Percentiles rank a stretch among this genome's conserved stretches.
These are phyloP conservation scores for Hymenoscyphus fraxineus DNA, from an alignment of 2,329 filamentous ascomycete species.

Conservation along the genomic window DNA sequence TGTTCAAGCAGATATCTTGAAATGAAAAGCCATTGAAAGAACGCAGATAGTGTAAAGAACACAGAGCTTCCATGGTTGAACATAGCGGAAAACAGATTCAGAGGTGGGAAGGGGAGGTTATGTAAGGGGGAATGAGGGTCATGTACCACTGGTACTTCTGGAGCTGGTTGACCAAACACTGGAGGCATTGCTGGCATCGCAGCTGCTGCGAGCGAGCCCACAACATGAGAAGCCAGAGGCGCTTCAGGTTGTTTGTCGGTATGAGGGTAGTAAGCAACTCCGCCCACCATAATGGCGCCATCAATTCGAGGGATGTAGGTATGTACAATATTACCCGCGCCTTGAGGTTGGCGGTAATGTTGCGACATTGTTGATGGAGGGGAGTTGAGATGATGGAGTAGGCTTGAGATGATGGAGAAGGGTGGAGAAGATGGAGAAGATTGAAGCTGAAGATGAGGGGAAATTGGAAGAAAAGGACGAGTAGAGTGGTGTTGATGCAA, in stretches of 20 bases:
- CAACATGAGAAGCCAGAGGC: not conserved
- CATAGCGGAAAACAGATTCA: not conserved
- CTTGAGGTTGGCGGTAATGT: conserved; percentile 40
- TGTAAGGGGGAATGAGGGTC: conserved; percentile 16
- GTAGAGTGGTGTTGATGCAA: not conserved
- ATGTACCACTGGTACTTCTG: conserved; percentile 5
- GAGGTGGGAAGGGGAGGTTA: not conserved
- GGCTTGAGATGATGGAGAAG: not conserved
- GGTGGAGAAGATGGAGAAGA: not conserved
- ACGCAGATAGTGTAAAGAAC: not conserved
- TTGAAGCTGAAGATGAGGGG: conserved; percentile 20
- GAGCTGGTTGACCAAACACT: not conserved
- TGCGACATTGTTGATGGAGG: conserved; percentile 54
- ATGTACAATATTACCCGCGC: conserved; percentile 48
- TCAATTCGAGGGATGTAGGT: conserved; percentile 48
- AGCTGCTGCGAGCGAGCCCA: conserved; percentile 9
- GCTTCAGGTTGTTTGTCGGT: not conserved
- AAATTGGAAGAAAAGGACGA: not conserved
- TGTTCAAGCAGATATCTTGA: not conserved
- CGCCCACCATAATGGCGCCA: conserved; percentile 25
- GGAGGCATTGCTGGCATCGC: not conserved
- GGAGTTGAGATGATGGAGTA: not conserved
- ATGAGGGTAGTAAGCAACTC: conserved; percentile 20
- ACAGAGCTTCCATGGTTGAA: not conserved
- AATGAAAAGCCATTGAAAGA: too few species aligned